These are phyloP conservation scores for Yamadazyma friedrichii DNA, from an alignment of 1,139 yeast species.

Conservation along the genomic window DNA sequence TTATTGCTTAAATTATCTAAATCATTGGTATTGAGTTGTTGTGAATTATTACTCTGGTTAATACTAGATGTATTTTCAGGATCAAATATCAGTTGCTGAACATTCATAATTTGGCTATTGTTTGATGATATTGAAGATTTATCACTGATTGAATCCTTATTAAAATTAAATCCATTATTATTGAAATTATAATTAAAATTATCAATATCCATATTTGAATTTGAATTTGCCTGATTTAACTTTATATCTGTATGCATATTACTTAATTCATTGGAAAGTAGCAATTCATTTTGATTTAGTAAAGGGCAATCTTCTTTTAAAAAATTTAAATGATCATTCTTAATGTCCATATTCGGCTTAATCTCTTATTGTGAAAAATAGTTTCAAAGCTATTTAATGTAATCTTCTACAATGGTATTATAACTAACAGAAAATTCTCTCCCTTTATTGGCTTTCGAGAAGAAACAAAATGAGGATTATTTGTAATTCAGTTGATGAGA, in stretches of 20 bases:
- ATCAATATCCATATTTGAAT: conserved; percentile 4
- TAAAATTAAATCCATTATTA: neutral
- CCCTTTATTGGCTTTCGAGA: too few species aligned
- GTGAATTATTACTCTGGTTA: too few species aligned
- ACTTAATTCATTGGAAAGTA: too few species aligned
- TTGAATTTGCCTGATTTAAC: neutral
- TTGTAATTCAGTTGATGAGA: too few species aligned
- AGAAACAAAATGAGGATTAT: too few species aligned
- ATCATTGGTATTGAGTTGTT: neutral
- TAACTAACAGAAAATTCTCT: too few species aligned
- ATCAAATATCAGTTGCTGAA: conserved; percentile 6
- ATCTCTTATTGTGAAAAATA: too few species aligned
- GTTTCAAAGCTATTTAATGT: too few species aligned
- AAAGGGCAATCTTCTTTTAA: conserved; percentile 4
- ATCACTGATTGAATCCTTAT: conserved; percentile 15
- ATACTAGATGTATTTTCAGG: conserved; percentile 1
- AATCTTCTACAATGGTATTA: neutral
- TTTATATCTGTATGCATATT: neutral
- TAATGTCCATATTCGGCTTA: neutral
- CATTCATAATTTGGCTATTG: conserved; percentile 8
- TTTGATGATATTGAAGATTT: conserved; percentile 18
- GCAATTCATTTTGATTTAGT: neutral
- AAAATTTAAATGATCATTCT: conserved; percentile 1
- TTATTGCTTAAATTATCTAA: neutral
- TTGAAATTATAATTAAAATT: conserved; percentile 1